Evolutionary conservation across 352 stramenopile species (phyloP).

Genomic region (Phytophthora hibernalis): DNA sequence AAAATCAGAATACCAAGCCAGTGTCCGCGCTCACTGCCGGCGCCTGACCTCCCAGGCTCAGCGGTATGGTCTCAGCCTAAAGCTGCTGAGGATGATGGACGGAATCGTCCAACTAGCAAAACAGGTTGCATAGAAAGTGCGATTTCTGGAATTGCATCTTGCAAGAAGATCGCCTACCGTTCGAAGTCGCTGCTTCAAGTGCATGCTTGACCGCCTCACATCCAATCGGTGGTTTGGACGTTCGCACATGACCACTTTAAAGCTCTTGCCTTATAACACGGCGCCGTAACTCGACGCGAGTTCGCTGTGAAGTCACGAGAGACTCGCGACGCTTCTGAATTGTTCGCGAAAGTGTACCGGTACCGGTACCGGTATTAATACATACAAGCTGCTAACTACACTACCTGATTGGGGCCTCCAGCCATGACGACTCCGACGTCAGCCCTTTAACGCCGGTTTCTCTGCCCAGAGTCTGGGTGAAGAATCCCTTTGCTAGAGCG

Average conservation of each 20-base stretch:
- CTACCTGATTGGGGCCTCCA: not conserved
- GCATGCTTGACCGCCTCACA: not conserved
- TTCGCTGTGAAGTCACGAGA: no score
- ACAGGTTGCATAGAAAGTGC: not conserved
- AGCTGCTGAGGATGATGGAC: no score
- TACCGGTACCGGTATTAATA: no score
- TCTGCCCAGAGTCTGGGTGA: not conserved
- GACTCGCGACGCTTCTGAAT: no score
- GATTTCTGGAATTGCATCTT: no score
- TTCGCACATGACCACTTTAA: not conserved
- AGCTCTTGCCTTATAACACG: no score
- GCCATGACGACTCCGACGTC: not conserved
- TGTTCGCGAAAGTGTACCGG: no score
- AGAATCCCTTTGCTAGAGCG: no score
- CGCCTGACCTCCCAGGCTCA: not conserved
- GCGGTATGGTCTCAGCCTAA: not conserved
- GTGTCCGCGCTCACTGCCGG: not conserved
- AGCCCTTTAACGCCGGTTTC: not conserved
- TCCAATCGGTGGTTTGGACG: conserved; percentile 20
- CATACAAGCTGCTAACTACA: not conserved
- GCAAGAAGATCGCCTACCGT: no score
- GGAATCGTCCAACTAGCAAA: conserved; percentile 1
- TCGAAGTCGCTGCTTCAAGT: conserved; percentile 4
- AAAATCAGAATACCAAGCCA: conserved; percentile 15
- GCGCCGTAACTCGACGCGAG: no score